Evolutionary conservation across 177 flowering plant species (phyloP).

Genomic region (Vitis hybrid): DNA sequence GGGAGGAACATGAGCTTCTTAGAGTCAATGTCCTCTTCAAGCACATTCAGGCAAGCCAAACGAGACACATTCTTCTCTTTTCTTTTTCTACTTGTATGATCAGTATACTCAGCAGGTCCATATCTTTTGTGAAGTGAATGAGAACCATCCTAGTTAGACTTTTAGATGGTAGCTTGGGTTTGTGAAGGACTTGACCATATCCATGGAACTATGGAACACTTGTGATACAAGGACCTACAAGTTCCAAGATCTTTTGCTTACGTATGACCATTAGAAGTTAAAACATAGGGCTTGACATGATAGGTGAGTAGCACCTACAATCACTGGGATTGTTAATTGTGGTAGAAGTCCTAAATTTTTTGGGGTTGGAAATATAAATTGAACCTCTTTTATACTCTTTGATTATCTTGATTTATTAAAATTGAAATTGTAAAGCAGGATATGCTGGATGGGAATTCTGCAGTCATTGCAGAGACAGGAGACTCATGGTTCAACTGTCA

Average conservation of each 20-base stretch:
- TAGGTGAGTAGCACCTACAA: too few relatives aligned
- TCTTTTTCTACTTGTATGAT: not conserved
- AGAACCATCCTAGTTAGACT: not conserved
- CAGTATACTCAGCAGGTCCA: not conserved
- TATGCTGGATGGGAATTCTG: conserved; percentile 50
- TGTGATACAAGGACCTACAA: not conserved
- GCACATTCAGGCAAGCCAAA: conserved; percentile 54
- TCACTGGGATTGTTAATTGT: not conserved
- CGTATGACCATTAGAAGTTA: too few relatives aligned
- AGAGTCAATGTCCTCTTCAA: conserved; percentile 68
- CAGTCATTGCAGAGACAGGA: conserved; percentile 70
- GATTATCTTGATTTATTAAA: not conserved
- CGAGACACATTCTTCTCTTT: not conserved
- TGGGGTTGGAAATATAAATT: not conserved
- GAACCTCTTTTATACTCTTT: too few relatives aligned
- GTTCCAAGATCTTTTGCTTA: too few relatives aligned
- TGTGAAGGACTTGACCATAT: not conserved
- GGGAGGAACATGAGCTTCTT: conserved; percentile 42
- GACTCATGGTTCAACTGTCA: conserved; percentile 83
- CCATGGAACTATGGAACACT: too few relatives aligned
- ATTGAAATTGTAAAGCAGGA: conserved; percentile 27
- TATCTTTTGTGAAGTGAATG: not conserved
- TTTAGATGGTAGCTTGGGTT: not conserved
- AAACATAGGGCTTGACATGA: too few relatives aligned
- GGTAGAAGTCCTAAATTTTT: not conserved